Percentiles rank a stretch among this genome's conserved stretches.
phyloP scores from a whole-genome alignment of 2,329 filamentous ascomycete species.

The Sphaerulina populicola region DNA sequence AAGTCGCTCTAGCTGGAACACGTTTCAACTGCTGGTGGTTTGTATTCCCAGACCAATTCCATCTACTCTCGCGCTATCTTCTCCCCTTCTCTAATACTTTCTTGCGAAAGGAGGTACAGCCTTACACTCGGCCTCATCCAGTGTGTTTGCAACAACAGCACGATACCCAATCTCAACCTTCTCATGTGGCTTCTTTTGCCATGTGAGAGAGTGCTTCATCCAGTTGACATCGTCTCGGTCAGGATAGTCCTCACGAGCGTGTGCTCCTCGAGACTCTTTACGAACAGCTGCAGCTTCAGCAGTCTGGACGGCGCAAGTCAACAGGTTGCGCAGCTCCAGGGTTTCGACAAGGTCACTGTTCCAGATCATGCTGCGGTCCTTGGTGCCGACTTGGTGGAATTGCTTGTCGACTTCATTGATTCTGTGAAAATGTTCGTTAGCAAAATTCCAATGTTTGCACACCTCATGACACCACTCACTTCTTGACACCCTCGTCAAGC shows the following conservation, averaged over 20 bases:
- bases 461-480: slow-evolving; percentile 31
- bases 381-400: slow-evolving; percentile 80
- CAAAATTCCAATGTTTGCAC: neutral
- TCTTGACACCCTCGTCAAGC: slow-evolving; percentile 84
- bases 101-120: slow-evolving; percentile 93
- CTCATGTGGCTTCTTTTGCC: slow-evolving; percentile 87
- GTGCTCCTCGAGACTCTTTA: slow-evolving; percentile 94
- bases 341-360: slow-evolving; percentile 97
- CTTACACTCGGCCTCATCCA: slow-evolving; percentile 96
- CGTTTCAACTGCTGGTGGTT: neutral
- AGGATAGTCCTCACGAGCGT: slow-evolving; percentile 93
- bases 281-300: slow-evolving; percentile 82
- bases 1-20: neutral
- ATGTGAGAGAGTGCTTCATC: slow-evolving; percentile 99
- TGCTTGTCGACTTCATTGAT: slow-evolving; percentile 74
- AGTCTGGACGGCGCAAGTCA: slow-evolving; percentile 95
- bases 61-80: neutral
- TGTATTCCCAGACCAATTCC: too few species aligned
- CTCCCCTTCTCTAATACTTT: slow-evolving; percentile 56
- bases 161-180: slow-evolving; percentile 82
- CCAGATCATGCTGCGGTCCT: slow-evolving; percentile 99
- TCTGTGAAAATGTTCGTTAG: slow-evolving; percentile 30
- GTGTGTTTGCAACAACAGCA: slow-evolving; percentile 67
- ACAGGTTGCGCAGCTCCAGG: slow-evolving; percentile 84
- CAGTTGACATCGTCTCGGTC: slow-evolving; percentile 92